Percentiles rank a stretch among this genome's conserved stretches.
Evolutionary conservation across 2,329 filamentous ascomycete species (phyloP).

Genomic region (Diplocarpon rosae): DNA sequence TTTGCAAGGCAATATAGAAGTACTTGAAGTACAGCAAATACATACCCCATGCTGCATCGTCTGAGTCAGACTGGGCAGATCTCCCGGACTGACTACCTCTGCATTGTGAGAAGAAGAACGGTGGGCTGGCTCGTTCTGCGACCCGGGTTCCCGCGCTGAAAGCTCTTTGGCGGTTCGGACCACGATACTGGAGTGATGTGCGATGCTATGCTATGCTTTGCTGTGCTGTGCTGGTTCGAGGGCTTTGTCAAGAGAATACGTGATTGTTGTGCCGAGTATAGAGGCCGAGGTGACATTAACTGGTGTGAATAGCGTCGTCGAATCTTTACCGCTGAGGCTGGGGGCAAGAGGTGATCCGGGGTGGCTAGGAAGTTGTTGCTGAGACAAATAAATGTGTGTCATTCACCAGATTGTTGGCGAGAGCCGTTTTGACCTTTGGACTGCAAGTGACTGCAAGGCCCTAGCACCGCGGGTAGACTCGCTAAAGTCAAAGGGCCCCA

Average conservation of each 20-base stretch:
- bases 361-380: background rate
- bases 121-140: too few species aligned
- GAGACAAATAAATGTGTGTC: background rate
- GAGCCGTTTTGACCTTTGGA: background rate
- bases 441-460: too few species aligned
- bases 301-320: background rate
- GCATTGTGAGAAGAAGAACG: too few species aligned
- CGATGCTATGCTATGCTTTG: too few species aligned
- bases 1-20: background rate
- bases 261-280: too few species aligned
- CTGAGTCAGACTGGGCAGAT: slow-evolving; percentile 3
- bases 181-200: background rate
- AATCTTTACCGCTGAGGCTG: background rate
- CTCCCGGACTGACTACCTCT: background rate
- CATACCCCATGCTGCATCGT: slow-evolving; percentile 2
- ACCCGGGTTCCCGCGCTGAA: background rate
- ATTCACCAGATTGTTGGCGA: background rate
- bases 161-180: background rate
- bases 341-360: background rate
- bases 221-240: too few species aligned
- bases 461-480: too few species aligned
- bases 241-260: too few species aligned
- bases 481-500: too few species aligned
- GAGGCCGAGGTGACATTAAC: too few species aligned
- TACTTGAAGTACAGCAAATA: too few species aligned